Evolutionary conservation across 148 eudicot genomes (phyloP).

Genomic region (Camellia japonica): DNA sequence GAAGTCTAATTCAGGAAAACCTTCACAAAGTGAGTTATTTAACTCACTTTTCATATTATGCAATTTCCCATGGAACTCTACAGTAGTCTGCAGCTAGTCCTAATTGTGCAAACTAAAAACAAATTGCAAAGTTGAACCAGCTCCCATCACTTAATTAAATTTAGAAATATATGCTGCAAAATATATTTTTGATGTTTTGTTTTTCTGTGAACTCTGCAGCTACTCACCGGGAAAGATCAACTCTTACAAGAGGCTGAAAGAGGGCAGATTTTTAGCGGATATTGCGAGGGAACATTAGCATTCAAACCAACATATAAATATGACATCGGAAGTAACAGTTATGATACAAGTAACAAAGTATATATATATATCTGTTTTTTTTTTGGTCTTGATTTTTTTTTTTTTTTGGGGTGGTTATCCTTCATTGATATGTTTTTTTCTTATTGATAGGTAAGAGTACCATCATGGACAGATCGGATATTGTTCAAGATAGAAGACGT

Average conservation of each 20-base stretch:
- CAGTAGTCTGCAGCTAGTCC: too few species aligned
- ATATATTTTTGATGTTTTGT: not conserved
- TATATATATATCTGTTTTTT: not conserved
- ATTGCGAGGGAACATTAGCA: constrained; percentile 42
- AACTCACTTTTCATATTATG: too few species aligned
- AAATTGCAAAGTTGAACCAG: not conserved
- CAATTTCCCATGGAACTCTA: too few species aligned
- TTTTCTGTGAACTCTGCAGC: constrained; percentile 13
- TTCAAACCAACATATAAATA: constrained; percentile 58
- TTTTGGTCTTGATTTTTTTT: not conserved
- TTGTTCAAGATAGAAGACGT: constrained; percentile 44
- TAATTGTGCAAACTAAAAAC: too few species aligned
- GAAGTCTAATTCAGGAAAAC: constrained; percentile 37
- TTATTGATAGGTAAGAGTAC: constrained; percentile 40
- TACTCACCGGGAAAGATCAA: constrained; percentile 44
- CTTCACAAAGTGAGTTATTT: constrained; percentile 34
- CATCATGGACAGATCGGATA: constrained; percentile 59
- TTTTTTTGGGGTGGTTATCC: not conserved
- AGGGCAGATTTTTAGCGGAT: constrained; percentile 47
- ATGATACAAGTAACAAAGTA: constrained; percentile 61
- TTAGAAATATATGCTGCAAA: not conserved
- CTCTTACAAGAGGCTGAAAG: constrained; percentile 53
- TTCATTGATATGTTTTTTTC: not conserved
- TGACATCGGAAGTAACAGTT: constrained; percentile 43
- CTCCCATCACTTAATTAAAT: not conserved